Evolutionary conservation across 2,329 filamentous ascomycete genomes (phyloP), one percentile per base, ranked within the genome.

Genomic region (Westerdykella ornata): DNA sequence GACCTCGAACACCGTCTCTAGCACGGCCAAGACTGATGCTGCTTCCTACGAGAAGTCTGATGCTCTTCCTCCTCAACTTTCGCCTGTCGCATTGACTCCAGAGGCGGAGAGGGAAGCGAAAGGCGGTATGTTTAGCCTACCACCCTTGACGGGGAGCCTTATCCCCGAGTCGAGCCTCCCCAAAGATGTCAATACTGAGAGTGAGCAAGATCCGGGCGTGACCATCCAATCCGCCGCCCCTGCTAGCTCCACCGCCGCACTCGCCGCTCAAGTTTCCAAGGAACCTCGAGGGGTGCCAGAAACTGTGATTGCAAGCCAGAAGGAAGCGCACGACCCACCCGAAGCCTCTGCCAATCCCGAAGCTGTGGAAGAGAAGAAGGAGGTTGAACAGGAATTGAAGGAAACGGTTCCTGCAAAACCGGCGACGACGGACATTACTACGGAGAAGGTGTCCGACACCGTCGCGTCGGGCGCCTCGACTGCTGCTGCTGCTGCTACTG

Each of bases 121-220:
- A 38, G 65, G 64, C 42, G 64, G 66, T 41, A 68, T 72, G 56
- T 71, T 73, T 49, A 63, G 57, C 49, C 52, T 75, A 31, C 72
- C 72, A 38, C 55, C 59, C 19, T 63, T 82, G 42, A 72, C 76
- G 35, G 75, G 72, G 47, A 81, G 74, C 65, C 71, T 85, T 63
- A 88, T 92, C 49, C 87, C 88, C 14, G 87, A 94, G 68, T 90
- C 86, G 6, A 86, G 84, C 65, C 73, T 92, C 48, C 84, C 85
- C 11, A 82, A 88, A 64, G 76, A 74, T 32, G 67, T 62, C 16
- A 69, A 68, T 44, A 64, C 65, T 38, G 63, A 63, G 40, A 56
- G 49, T 20, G 57, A 65, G 47, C 50, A 60, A 47, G 66, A 68
- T 35, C 62, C 66, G 8, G 65, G 65, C 38, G 47, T 65, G 29